Percentiles rank a stretch among this genome's conserved stretches.
Conservation (phyloP, 371 early-diverging fungal genomes). For the Actinomortierella wolfii region DNA sequence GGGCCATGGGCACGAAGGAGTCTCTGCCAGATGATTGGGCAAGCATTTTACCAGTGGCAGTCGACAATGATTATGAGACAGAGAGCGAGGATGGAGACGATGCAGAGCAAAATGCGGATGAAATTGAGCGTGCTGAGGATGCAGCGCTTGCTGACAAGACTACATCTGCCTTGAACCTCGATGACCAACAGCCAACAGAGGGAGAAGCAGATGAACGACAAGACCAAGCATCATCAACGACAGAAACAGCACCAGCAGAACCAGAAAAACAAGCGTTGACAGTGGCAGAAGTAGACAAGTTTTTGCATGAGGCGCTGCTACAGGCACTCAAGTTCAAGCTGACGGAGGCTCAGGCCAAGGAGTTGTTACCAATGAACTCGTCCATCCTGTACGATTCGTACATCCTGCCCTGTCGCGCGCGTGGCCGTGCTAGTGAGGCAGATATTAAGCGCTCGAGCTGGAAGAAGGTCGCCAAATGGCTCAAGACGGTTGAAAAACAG, state of each 20-base stretch:
- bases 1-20: constrained; percentile 69
- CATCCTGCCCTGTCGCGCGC: constrained; percentile 65
- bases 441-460: constrained; percentile 77
- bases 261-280: constrained; percentile 10
- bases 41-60: constrained; percentile 4
- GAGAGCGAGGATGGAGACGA: constrained; percentile 10
- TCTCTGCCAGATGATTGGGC: constrained; percentile 54
- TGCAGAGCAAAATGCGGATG: constrained; percentile 1
- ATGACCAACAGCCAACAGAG: constrained; percentile 5
- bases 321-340: constrained; percentile 69
- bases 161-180: too few relatives aligned
- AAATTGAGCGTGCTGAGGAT: constrained; percentile 9
- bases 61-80: constrained; percentile 14
- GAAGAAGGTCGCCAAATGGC: constrained; percentile 77
- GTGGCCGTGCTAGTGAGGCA: constrained; percentile 53
- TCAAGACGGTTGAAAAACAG: constrained; percentile 71
- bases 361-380: constrained; percentile 62
- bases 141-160: not conserved
- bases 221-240: not conserved
- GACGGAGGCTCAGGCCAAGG: constrained; percentile 50
- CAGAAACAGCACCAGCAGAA: not conserved
- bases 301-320: constrained; percentile 61
- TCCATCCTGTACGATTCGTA: constrained; percentile 69
- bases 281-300: constrained; percentile 60
- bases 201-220: not conserved